A percentile compares a stretch with the other conserved stretches of the same genome.
These are phyloP conservation scores for Eremochloa ophiuroides DNA, from an alignment of 176 grass and related monocot species.

Conservation along the genomic window DNA sequence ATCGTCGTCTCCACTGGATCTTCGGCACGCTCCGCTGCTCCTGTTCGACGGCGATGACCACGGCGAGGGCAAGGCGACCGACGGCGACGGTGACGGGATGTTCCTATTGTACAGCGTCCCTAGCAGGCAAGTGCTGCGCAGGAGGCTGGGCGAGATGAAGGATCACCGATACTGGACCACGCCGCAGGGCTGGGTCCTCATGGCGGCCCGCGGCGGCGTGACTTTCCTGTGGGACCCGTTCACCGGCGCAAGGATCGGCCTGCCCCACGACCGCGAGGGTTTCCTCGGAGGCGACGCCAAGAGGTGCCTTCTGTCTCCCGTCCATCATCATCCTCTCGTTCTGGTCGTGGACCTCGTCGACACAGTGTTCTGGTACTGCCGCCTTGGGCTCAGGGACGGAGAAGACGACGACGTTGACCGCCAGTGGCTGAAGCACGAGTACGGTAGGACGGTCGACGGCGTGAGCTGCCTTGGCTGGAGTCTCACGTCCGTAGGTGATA, in stretches of 20 bases:
- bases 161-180: background rate
- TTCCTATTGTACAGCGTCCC: slow-evolving; percentile 1
- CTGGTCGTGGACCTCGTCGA: background rate
- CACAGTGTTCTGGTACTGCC: background rate
- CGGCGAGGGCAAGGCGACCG: background rate
- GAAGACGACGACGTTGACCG: background rate
- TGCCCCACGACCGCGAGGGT: background rate
- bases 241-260: background rate
- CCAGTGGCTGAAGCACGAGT: background rate
- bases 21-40: background rate
- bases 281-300: background rate
- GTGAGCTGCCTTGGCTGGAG: background rate
- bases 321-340: background rate
- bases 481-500: background rate
- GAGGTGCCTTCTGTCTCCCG: background rate
- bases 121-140: background rate
- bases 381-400: background rate
- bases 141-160: background rate
- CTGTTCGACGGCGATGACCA: background rate
- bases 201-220: background rate
- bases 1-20: background rate
- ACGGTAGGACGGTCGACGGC: background rate
- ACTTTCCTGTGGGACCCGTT: background rate
- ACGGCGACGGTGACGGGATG: background rate
- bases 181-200: slow-evolving; percentile 10